Evolutionary conservation across 2,329 filamentous ascomycete species (phyloP).

Genomic region (Aspergillus aculeatus): DNA sequence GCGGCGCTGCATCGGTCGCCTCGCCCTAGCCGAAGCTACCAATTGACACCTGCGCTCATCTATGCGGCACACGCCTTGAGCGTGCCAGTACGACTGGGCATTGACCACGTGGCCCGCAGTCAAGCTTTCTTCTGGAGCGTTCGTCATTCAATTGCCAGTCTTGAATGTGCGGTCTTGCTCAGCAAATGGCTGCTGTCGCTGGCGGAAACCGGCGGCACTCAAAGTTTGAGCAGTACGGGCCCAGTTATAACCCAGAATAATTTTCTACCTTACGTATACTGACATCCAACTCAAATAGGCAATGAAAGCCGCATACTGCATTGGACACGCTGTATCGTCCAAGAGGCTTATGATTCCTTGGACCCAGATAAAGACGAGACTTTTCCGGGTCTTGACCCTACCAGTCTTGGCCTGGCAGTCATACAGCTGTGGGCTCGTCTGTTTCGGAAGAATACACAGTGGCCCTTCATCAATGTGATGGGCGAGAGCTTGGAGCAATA

Average conservation of each 20-base stretch:
- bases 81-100: constrained; percentile 46
- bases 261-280: background rate
- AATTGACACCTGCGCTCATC: constrained; percentile 63
- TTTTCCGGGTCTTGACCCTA: constrained; percentile 25
- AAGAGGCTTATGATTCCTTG: constrained; percentile 35
- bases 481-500: constrained; percentile 33
- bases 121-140: constrained; percentile 42
- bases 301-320: constrained; percentile 33
- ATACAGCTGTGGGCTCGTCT: constrained; percentile 33
- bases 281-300: constrained; percentile 16
- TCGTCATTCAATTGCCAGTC: constrained; percentile 35
- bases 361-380: constrained; percentile 28
- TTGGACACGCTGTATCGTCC: constrained; percentile 33
- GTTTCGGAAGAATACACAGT: constrained; percentile 34
- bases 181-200: constrained; percentile 46
- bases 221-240: constrained; percentile 29
- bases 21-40: constrained; percentile 57
- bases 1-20: constrained; percentile 60
- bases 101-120: constrained; percentile 37
- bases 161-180: constrained; percentile 43
- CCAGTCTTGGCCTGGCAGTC: constrained; percentile 29
- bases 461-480: constrained; percentile 35
- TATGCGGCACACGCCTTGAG: constrained; percentile 68
- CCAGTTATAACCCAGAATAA: background rate
- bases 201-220: constrained; percentile 25